Evolutionary conservation across 2,329 filamentous ascomycete species (phyloP).

Genomic region (Paradendryphiella salina): DNA sequence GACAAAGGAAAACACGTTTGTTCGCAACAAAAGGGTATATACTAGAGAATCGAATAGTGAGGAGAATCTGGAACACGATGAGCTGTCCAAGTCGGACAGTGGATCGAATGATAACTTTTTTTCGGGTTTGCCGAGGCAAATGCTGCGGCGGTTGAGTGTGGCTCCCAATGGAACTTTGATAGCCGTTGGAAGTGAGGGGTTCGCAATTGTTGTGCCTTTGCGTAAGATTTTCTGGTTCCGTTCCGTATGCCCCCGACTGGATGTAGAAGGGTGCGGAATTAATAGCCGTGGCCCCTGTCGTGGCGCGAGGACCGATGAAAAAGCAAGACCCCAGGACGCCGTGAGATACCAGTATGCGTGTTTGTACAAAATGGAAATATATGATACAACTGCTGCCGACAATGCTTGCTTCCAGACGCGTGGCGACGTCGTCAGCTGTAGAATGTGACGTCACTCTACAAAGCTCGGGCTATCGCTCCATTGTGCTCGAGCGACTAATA

Average conservation of each 20-base stretch:
- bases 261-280: conserved; percentile 11
- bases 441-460: conserved; percentile 21
- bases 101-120: conserved; percentile 17
- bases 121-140: conserved; percentile 13
- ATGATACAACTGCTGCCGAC: conserved; percentile 23
- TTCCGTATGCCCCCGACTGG: conserved; percentile 11
- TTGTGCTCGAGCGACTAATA: conserved; percentile 44
- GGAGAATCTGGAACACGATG: neutral
- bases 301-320: conserved; percentile 10
- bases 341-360: conserved; percentile 16
- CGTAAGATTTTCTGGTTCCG: conserved; percentile 9
- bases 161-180: conserved; percentile 3
- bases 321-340: conserved; percentile 16
- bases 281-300: conserved; percentile 15
- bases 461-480: conserved; percentile 35
- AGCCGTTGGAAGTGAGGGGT: conserved; percentile 5
- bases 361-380: conserved; percentile 26
- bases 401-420: conserved; percentile 24
- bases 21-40: conserved; percentile 33
- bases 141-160: neutral
- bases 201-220: conserved; percentile 6
- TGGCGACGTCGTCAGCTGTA: conserved; percentile 28
- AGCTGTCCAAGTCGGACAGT: neutral
- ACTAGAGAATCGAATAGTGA: conserved; percentile 18
- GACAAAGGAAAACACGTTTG: neutral